Conservation (phyloP, 139 green algal species). For the Picochlorum sp. region DNA sequence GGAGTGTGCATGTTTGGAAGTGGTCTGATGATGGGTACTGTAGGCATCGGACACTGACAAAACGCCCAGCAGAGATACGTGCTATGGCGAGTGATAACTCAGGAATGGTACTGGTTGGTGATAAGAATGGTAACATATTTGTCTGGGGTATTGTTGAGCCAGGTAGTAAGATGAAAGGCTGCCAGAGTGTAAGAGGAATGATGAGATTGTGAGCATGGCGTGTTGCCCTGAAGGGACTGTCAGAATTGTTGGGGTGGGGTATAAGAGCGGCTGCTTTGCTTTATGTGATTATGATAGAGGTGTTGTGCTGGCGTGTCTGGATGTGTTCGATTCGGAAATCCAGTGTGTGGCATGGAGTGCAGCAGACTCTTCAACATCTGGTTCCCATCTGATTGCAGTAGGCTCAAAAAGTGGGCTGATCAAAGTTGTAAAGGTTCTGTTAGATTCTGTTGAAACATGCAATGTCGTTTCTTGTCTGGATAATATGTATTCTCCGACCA, state of each 20-base stretch:
- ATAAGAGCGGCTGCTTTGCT: not conserved
- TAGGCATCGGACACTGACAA: slow-evolving; percentile 11
- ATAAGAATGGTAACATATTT: slow-evolving; percentile 5
- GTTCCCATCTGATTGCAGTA: too few relatives aligned
- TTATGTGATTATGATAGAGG: not conserved
- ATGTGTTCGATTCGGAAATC: too few relatives aligned
- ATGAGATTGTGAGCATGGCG: slow-evolving; percentile 1
- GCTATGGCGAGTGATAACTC: slow-evolving; percentile 3
- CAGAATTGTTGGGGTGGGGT: slow-evolving; percentile 5
- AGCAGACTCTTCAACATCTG: too few relatives aligned
- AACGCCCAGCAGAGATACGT: slow-evolving; percentile 22
- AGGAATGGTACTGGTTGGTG: slow-evolving; percentile 8
- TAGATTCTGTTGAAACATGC: too few relatives aligned
- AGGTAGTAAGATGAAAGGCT: slow-evolving; percentile 2
- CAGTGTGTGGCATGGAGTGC: too few relatives aligned
- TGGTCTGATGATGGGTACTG: not conserved
- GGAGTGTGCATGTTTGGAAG: not conserved
- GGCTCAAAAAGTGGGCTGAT: too few relatives aligned
- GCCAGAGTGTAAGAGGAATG: not conserved
- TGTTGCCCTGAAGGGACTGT: not conserved
- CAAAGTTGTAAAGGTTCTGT: too few relatives aligned
- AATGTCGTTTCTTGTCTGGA: too few relatives aligned
- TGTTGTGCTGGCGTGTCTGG: too few relatives aligned
- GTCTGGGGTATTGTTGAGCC: slow-evolving; percentile 1
- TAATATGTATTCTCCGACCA: too few relatives aligned